phyloP scores from a whole-genome alignment of 345 rosid genomes.

The Carallia pectinifolia region DNA sequence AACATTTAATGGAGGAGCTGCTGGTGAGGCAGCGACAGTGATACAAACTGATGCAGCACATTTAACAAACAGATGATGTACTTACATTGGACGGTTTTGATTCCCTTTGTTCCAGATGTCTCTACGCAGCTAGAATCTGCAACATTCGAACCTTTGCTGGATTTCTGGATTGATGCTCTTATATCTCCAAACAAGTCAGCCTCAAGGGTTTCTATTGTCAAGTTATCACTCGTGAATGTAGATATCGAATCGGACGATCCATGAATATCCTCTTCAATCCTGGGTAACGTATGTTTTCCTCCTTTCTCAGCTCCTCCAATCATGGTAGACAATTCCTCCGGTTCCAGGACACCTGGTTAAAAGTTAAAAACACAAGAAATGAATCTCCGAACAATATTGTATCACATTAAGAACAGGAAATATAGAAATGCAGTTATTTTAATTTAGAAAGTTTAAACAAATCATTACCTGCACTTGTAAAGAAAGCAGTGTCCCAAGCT shows the following conservation, averaged over 20 bases:
- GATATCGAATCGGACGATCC: conserved; percentile 78
- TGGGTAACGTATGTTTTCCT: conserved; percentile 42
- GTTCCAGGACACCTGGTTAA: conserved; percentile 68
- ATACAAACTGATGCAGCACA: not conserved
- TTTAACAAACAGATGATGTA: not conserved
- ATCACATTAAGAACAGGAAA: not conserved
- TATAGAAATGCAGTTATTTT: not conserved
- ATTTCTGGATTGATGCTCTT: conserved; percentile 76
- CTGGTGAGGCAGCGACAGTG: not conserved
- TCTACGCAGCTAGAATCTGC: conserved; percentile 31
- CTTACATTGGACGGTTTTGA: conserved; percentile 48
- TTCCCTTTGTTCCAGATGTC: conserved; percentile 27
- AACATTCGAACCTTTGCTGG: conserved; percentile 31
- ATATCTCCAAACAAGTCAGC: conserved; percentile 66
- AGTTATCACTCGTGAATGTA: conserved; percentile 64
- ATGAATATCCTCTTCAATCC: conserved; percentile 65
- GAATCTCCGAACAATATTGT: not conserved
- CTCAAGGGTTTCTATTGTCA: conserved; percentile 47
- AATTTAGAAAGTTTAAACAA: not conserved
- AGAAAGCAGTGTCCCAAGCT: conserved; percentile 95
- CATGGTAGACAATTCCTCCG: conserved; percentile 81
- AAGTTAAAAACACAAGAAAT: not conserved
- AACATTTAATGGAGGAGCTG: not conserved
- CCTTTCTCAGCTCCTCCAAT: conserved; percentile 48
- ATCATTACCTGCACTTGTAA: conserved; percentile 76